Conservation (phyloP, 2,329 filamentous ascomycete genomes). For the Pestalotiopsis fici region DNA sequence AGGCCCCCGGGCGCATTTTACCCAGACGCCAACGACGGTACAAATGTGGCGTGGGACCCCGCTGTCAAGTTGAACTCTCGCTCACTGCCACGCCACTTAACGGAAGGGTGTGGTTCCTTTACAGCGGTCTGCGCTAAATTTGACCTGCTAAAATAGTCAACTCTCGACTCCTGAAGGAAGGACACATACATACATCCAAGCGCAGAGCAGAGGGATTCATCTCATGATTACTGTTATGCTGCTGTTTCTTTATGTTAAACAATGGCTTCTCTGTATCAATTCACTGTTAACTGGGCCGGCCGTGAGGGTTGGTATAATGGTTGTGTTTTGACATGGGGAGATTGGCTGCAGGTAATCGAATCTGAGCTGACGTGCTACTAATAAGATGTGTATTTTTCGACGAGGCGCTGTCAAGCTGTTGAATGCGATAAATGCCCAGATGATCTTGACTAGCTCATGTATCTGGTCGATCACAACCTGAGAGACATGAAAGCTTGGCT, state of each 20-base stretch:
- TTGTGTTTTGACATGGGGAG: too few relatives aligned
- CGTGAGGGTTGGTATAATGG: too few relatives aligned
- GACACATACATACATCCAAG: background rate
- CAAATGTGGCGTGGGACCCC: background rate
- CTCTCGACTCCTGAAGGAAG: background rate
- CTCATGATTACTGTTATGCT: too few relatives aligned
- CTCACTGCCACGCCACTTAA: background rate
- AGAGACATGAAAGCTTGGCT: constrained; percentile 1
- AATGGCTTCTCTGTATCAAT: too few relatives aligned
- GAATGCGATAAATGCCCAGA: background rate
- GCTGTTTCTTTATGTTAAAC: too few relatives aligned
- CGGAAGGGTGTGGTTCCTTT: background rate
- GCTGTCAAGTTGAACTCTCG: background rate
- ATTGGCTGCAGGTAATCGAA: too few relatives aligned
- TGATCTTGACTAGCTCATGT: background rate
- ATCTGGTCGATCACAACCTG: constrained; percentile 2
- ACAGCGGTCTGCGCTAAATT: background rate
- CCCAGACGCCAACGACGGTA: background rate
- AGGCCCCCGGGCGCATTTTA: background rate
- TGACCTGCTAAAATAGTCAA: background rate
- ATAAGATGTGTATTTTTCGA: background rate
- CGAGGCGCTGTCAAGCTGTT: background rate
- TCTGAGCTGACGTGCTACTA: background rate
- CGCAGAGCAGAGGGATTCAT: background rate
- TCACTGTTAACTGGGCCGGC: too few relatives aligned